Conservation (phyloP, 106 monocot species). For the Ottelia alismoides region DNA sequence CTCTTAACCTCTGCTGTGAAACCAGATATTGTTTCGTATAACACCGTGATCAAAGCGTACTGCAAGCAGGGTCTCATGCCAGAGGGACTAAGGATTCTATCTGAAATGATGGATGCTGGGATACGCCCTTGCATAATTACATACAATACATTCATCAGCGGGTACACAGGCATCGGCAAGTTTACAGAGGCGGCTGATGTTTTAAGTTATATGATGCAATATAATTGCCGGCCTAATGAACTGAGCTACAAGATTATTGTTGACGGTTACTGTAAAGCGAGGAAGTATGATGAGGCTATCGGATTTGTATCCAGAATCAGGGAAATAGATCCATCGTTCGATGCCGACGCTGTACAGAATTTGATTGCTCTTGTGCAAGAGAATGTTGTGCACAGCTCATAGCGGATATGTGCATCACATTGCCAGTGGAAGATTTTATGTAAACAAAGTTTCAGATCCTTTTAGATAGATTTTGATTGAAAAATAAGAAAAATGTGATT, state of each 20-base stretch:
- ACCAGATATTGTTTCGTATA: slow-evolving; percentile 66
- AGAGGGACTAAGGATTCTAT: slow-evolving; percentile 52
- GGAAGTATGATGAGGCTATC: slow-evolving; percentile 38
- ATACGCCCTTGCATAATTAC: slow-evolving; percentile 59
- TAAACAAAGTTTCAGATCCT: too few relatives aligned
- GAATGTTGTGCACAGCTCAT: too few relatives aligned
- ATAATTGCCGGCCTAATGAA: slow-evolving; percentile 46
- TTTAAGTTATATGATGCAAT: slow-evolving; percentile 54
- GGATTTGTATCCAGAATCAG: slow-evolving; percentile 42
- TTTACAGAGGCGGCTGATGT: slow-evolving; percentile 64
- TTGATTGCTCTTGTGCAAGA: too few relatives aligned
- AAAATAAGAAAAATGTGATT: too few relatives aligned
- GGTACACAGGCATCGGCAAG: slow-evolving; percentile 39
- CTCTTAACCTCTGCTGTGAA: slow-evolving; percentile 27
- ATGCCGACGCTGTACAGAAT: too few relatives aligned
- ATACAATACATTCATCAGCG: slow-evolving; percentile 66
- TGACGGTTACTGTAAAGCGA: slow-evolving; percentile 55
- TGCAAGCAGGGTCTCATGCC: slow-evolving; percentile 72
- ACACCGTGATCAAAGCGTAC: slow-evolving; percentile 89
- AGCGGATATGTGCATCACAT: too few relatives aligned
- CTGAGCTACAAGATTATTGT: slow-evolving; percentile 59
- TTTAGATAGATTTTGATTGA: too few relatives aligned
- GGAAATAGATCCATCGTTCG: too few relatives aligned
- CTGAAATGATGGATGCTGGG: slow-evolving; percentile 45
- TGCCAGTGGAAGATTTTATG: too few relatives aligned